Percentiles rank a stretch among this genome's conserved stretches.
These are phyloP conservation scores for Melastoma candidum DNA, from an alignment of 441 rosid genomes.

Conservation along the genomic window DNA sequence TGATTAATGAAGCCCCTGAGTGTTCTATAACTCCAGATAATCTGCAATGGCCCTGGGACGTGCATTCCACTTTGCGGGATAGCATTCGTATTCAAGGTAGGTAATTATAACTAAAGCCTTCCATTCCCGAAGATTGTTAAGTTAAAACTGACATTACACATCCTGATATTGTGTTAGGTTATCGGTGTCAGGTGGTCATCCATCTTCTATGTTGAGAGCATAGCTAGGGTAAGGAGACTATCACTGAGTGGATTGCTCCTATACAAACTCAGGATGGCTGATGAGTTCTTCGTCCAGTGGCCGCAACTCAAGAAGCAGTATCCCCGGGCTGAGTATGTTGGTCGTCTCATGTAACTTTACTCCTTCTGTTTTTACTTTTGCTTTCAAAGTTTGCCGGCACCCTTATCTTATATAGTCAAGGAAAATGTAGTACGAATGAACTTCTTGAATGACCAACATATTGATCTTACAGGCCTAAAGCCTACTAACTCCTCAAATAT, in stretches of 20 bases:
- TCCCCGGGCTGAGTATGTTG: constrained; percentile 63
- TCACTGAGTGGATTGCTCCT: too few species aligned
- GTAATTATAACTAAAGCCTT: constrained; percentile 1
- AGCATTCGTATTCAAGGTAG: constrained; percentile 47
- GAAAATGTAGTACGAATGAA: too few species aligned
- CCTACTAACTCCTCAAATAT: too few species aligned
- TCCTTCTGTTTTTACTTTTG: too few species aligned
- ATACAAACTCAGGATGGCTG: too few species aligned
- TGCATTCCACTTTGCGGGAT: constrained; percentile 48
- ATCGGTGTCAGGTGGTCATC: constrained; percentile 72
- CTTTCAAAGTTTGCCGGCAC: too few species aligned
- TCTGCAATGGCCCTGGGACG: constrained; percentile 94
- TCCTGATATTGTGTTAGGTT: constrained; percentile 29
- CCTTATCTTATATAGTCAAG: too few species aligned
- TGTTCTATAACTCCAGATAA: constrained; percentile 36
- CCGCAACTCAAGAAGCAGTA: constrained; percentile 57
- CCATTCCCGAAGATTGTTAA: not conserved
- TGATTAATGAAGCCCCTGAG: not conserved
- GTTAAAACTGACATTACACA: not conserved
- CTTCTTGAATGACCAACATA: too few species aligned
- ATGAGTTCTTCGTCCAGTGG: constrained; percentile 90
- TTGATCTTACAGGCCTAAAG: too few species aligned
- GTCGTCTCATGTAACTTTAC: constrained; percentile 56
- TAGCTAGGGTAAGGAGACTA: too few species aligned
- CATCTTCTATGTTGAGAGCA: constrained; percentile 59